These are phyloP conservation scores for Rosellinia necatrix DNA, from an alignment of 2,329 filamentous ascomycete species.

Conservation along the genomic window DNA sequence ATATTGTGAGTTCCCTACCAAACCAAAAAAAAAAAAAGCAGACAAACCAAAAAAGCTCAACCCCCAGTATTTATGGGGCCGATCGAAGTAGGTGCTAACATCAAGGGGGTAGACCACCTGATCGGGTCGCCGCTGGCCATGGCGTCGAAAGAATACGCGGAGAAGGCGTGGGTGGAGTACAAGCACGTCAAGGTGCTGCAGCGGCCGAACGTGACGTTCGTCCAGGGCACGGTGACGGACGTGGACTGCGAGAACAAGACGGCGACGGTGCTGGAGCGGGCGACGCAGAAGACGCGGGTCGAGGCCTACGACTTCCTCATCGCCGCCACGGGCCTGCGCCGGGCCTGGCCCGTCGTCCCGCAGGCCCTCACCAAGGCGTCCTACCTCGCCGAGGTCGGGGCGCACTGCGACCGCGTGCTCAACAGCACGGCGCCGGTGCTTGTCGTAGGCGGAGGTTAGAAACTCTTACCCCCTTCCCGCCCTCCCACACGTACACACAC, in stretches of 20 bases:
- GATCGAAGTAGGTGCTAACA: constrained; percentile 17
- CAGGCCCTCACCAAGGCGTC: constrained; percentile 64
- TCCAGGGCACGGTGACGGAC: constrained; percentile 67
- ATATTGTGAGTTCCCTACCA: constrained; percentile 73
- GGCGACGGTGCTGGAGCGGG: constrained; percentile 58
- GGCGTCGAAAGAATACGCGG: constrained; percentile 64
- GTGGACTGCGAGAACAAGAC: constrained; percentile 65
- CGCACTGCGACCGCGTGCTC: constrained; percentile 61
- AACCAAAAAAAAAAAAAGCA: too few species aligned
- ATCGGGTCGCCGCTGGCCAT: constrained; percentile 78
- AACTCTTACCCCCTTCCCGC: too few species aligned
- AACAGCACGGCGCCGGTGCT: constrained; percentile 63
- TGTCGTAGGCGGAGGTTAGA: constrained; percentile 72
- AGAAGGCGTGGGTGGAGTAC: constrained; percentile 73
- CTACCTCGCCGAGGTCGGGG: constrained; percentile 65
- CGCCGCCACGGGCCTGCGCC: constrained; percentile 69
- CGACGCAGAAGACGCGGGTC: constrained; percentile 48
- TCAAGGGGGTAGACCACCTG: constrained; percentile 64
- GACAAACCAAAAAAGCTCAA: not conserved
- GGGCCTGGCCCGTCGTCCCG: constrained; percentile 75
- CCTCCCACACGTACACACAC: too few species aligned
- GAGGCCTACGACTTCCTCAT: constrained; percentile 76
- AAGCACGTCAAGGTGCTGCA: constrained; percentile 69
- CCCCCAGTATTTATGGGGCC: not conserved
- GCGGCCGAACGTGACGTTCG: constrained; percentile 62